Evolutionary conservation across 2,329 filamentous ascomycete genomes (phyloP), one percentile per base, ranked within the genome.

Genomic region (Spiromastix sp.): DNA sequence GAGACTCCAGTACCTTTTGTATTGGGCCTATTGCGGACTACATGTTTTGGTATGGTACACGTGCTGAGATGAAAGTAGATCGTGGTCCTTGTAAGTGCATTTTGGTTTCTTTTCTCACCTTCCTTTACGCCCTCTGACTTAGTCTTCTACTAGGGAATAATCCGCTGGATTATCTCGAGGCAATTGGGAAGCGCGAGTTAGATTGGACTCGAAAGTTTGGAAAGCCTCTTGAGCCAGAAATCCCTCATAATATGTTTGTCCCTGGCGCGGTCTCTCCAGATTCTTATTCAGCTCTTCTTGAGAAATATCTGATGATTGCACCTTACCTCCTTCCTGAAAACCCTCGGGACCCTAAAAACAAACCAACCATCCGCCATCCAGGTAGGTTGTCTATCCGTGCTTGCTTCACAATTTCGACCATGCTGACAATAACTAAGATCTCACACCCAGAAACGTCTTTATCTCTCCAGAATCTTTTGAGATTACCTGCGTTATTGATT

Each of bases 41-140:
- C 28, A 51, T 49, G 49, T 51, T 53, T 37, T 52, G 46, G 47
- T 45, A 47, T 41, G 46, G 46, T 2, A 32, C 46, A 35, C 41
- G 42, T 26, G 37, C 38, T 0, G 30, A 46, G 9, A 25, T 49
- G 16, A 36, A 47, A 8, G 2, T 49, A 4, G 34, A 48, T 36
- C 37, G 42, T 22, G 48, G 49, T 15, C 50, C 47, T 20, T 51
- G 49, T 51, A 44, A 41, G 45, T 27, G n/a, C n/a, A n/a, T n/a
- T n/a, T n/a, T n/a, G n/a, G n/a, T n/a, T n/a, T n/a, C n/a, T n/a
- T 34, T 30, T n/a, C 32, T 10, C n/a, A n/a, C n/a, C n/a, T n/a
- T n/a, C n/a, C n/a, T n/a, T n/a, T n/a, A n/a, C n/a, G n/a, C n/a
- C n/a, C n/a, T n/a, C n/a, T n/a, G n/a, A n/a, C n/a, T n/a, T n/a